Evolutionary conservation across 768 basidiomycete genomes (phyloP).

Genomic region (Lactarius pseudohatsudake): DNA sequence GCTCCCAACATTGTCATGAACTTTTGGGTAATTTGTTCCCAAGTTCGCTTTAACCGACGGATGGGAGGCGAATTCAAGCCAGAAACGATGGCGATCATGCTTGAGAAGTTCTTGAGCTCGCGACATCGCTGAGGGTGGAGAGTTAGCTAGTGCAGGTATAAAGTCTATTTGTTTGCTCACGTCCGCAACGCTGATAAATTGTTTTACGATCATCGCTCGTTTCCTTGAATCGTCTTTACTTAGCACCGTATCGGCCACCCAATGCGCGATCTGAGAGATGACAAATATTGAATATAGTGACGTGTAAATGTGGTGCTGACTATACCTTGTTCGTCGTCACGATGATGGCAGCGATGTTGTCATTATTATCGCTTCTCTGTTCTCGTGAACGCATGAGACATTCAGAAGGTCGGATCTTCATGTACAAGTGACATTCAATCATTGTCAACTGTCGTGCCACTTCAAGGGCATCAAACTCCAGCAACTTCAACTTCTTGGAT

Average conservation of each 20-base stretch:
- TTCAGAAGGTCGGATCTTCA: conserved; percentile 86
- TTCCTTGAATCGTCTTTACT: conserved; percentile 78
- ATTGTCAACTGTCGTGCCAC: conserved; percentile 91
- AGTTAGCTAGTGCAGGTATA: conserved; percentile 19
- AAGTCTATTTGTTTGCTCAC: conserved; percentile 48
- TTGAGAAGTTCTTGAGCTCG: conserved; percentile 87
- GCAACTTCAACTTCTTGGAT: conserved; percentile 70
- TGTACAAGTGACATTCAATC: conserved; percentile 83
- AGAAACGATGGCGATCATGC: conserved; percentile 95
- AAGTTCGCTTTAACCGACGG: conserved; percentile 87
- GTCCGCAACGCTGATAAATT: conserved; percentile 89
- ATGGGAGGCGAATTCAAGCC: conserved; percentile 94
- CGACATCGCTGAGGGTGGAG: conserved; percentile 70
- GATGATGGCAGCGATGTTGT: conserved; percentile 87
- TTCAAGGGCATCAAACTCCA: conserved; percentile 87
- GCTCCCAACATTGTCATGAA: conserved; percentile 69
- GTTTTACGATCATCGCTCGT: conserved; percentile 79
- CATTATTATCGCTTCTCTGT: conserved; percentile 65
- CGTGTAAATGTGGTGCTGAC: neutral
- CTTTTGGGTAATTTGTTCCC: conserved; percentile 82
- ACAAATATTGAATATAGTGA: neutral
- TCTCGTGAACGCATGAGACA: conserved; percentile 84
- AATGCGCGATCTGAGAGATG: conserved; percentile 73
- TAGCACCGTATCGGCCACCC: conserved; percentile 88
- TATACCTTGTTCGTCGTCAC: conserved; percentile 80